Evolutionary conservation across 345 rosid genomes (phyloP).

Genomic region (Passiflora organensis): DNA sequence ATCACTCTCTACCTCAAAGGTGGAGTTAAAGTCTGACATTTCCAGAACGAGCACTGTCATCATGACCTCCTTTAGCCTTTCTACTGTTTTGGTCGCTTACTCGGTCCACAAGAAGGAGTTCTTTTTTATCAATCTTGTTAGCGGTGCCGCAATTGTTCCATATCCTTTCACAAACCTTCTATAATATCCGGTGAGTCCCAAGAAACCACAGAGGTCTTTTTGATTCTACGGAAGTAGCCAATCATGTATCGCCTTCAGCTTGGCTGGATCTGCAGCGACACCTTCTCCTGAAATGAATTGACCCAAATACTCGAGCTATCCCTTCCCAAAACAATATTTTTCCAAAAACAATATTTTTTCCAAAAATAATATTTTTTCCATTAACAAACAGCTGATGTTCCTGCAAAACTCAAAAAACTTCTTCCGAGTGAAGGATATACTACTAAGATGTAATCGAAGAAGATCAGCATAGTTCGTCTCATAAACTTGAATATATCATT

Average conservation of each 20-base stretch:
- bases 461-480: neutral
- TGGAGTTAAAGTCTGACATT: neutral
- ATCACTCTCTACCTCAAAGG: neutral
- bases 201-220: neutral
- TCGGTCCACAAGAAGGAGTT: neutral
- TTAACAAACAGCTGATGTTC: neutral
- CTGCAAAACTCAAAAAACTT: neutral
- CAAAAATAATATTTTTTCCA: too few species aligned
- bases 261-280: neutral
- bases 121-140: neutral
- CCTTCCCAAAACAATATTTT: neutral
- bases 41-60: neutral
- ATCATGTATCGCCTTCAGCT: neutral
- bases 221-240: neutral
- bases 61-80: neutral
- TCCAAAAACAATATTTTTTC: too few species aligned
- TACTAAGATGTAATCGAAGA: neutral
- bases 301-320: neutral
- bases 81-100: neutral
- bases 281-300: neutral
- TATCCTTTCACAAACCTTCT: neutral
- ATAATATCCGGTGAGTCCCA: too few species aligned
- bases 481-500: too few species aligned
- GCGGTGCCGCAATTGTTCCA: neutral
- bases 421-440: neutral